Evolutionary conservation across 306 rosid genomes (phyloP), one percentile per base, ranked within the genome.

Genomic region (Sicyos edulis): DNA sequence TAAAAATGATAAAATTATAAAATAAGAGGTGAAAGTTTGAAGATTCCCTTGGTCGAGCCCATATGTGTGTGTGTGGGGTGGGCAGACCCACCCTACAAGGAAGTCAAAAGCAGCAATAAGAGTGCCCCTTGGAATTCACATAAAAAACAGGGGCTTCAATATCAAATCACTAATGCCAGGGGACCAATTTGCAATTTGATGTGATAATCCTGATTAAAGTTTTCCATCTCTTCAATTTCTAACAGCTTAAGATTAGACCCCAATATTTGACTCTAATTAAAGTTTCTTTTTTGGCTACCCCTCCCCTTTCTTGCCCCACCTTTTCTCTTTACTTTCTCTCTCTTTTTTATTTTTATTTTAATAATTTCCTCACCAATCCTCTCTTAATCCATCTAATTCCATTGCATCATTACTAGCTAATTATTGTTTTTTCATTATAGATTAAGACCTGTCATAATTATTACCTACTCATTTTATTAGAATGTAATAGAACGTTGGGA

Each of bases 41-140:
- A 82, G 88, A 83, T 85, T 81, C 88, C 79, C 74, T 74, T 82
- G 87, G 40, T 78, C 90, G 72, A 79, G 78, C 47, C 83, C 68
- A 72, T 40, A 8, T 40, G 9, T 40, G 56, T 84, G 67, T 24
- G 42, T 58, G 29, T 26, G 29, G 29, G 29, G 19, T 61, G 22
- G 22, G 69, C 50, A n/a, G 77, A 78, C 49, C 87, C 90, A 82
- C 80, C 59, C 54, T n/a, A 10, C 40, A 76, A 32, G 21, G 66
- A 74, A 60, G 71, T 74, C 71, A 22, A 61, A 74, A 61, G 60
- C 59, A 17, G 71, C 70, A 74, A 85, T 82, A 60, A 83, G 78
- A 64, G 67, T 77, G 88, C 80, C 83, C 83, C 54, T 29, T 69
- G 7, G 73, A 68, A 63, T 68, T 21, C 19, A 19, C 37, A 22